phyloP scores from a whole-genome alignment of 1,284 basidiomycete species.

The Sparassis latifolia region DNA sequence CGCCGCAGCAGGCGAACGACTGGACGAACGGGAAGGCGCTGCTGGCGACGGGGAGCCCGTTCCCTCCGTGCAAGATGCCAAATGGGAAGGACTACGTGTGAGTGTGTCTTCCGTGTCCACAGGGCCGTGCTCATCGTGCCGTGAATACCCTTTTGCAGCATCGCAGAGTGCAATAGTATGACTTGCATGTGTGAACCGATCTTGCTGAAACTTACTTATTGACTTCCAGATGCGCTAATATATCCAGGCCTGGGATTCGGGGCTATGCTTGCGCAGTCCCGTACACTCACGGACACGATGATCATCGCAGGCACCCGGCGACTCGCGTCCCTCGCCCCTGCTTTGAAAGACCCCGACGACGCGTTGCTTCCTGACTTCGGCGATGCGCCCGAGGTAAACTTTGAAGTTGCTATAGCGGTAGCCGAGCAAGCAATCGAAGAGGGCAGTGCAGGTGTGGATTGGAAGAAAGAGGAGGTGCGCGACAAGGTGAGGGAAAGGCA shows the following conservation, averaged over 20 bases:
- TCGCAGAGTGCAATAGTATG: conserved; percentile 70
- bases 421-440: conserved; percentile 72
- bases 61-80: conserved; percentile 65
- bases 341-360: conserved; percentile 56
- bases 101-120: conserved; percentile 15
- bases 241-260: conserved; percentile 80
- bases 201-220: not conserved
- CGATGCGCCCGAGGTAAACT: conserved; percentile 63
- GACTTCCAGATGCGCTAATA: conserved; percentile 56
- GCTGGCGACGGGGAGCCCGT: conserved; percentile 79
- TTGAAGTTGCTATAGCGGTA: conserved; percentile 78
- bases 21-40: conserved; percentile 77
- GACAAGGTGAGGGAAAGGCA: conserved; percentile 43
- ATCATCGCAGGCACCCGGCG: conserved; percentile 71
- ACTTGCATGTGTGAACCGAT: conserved; percentile 2
- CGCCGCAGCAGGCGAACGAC: conserved; percentile 63
- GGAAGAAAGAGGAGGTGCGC: conserved; percentile 48
- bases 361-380: conserved; percentile 67
- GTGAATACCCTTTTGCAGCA: conserved; percentile 28
- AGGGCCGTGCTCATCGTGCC: not conserved
- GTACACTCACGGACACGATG: conserved; percentile 66
- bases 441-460: conserved; percentile 50
- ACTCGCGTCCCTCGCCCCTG: conserved; percentile 73
- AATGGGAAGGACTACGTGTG: conserved; percentile 64
- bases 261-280: conserved; percentile 55